Percentiles rank a stretch among this genome's conserved stretches.
These are phyloP conservation scores for Nothophaeocryptopus gaeumannii DNA, from an alignment of 2,329 filamentous ascomycete species.

Conservation along the genomic window DNA sequence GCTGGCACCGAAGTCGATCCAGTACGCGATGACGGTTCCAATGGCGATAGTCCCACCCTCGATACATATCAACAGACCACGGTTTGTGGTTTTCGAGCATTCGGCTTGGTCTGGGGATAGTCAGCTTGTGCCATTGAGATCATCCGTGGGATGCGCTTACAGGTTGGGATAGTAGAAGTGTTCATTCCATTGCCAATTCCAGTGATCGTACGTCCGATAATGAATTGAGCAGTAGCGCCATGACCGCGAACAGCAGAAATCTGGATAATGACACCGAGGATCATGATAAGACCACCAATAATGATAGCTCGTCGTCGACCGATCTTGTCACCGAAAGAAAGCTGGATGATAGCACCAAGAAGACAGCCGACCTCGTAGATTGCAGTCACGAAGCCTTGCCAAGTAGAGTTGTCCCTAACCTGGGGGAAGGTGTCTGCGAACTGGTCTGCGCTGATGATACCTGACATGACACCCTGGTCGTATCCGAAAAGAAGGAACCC, in stretches of 20 bases:
- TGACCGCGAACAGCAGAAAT: constrained; percentile 29
- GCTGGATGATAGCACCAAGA: constrained; percentile 40
- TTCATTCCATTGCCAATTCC: constrained; percentile 58
- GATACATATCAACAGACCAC: constrained; percentile 61
- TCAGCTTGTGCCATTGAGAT: too few relatives aligned
- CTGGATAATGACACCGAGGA: constrained; percentile 44
- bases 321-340: constrained; percentile 41
- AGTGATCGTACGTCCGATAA: constrained; percentile 52
- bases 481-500: constrained; percentile 35
- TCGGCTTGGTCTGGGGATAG: constrained; percentile 48
- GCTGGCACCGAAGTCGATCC: constrained; percentile 49
- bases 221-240: constrained; percentile 48
- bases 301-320: constrained; percentile 46
- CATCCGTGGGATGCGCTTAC: too few relatives aligned
- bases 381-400: constrained; percentile 51
- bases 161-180: constrained; percentile 52
- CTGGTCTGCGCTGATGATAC: constrained; percentile 17
- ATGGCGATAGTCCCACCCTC: constrained; percentile 54
- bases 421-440: constrained; percentile 8
- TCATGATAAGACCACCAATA: constrained; percentile 42
- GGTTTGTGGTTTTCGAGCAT: constrained; percentile 54
- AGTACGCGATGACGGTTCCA: constrained; percentile 52
- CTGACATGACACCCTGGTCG: constrained; percentile 38
- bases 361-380: constrained; percentile 55
- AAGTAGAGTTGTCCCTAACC: constrained; percentile 16